Evolutionary conservation across 139 green algal genomes (phyloP).

Genomic region (Picochlorum sp.): DNA sequence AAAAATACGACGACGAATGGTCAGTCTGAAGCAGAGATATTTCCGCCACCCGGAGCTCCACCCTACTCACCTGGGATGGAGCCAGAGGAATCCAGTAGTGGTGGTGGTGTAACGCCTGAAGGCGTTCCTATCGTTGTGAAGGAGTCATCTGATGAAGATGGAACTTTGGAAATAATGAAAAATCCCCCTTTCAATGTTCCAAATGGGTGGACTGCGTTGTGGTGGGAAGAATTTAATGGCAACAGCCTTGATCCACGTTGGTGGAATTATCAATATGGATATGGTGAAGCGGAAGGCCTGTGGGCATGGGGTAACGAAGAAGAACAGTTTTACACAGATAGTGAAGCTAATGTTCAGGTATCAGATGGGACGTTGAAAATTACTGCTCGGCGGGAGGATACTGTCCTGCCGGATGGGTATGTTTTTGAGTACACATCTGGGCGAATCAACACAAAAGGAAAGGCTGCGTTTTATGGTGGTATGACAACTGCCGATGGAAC

Average conservation of each 20-base stretch:
- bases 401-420: slow-evolving; percentile 7
- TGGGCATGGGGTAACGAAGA: slow-evolving; percentile 36
- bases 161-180: slow-evolving; percentile 1
- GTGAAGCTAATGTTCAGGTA: slow-evolving; percentile 23
- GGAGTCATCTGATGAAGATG: neutral
- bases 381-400: slow-evolving; percentile 31
- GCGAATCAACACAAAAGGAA: slow-evolving; percentile 22
- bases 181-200: slow-evolving; percentile 10
- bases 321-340: slow-evolving; percentile 23
- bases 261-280: slow-evolving; percentile 21
- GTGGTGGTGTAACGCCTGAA: neutral
- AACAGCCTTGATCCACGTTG: slow-evolving; percentile 1
- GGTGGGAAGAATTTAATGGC: slow-evolving; percentile 31
- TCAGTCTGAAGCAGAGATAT: no score
- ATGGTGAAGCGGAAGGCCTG: slow-evolving; percentile 11
- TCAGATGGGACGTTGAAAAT: slow-evolving; percentile 45
- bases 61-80: no score
- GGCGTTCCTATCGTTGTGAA: neutral
- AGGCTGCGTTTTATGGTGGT: slow-evolving; percentile 18
- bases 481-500: slow-evolving; percentile 14
- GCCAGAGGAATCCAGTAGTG: no score
- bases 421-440: slow-evolving; percentile 14
- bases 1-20: neutral
- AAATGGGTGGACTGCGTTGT: neutral
- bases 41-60: no score